Base-by-base conservation (phyloP, 192 early-diverging fungal genomes). In the Backusella luteola region DNA sequence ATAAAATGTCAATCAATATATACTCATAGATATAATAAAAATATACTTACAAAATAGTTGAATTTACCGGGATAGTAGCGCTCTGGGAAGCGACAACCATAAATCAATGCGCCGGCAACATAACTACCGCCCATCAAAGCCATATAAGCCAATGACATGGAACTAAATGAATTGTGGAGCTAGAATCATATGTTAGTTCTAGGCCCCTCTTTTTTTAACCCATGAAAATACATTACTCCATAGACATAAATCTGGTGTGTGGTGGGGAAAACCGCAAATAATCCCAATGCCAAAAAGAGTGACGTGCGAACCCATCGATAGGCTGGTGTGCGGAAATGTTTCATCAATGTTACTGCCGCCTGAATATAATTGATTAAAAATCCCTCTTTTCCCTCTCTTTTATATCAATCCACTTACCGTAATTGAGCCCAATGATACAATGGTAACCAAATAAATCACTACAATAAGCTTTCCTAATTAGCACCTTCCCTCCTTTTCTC, bases 31-130 rank as follows among this genome's bases (percentile, higher is more conserved):
- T 21, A 6, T 56, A 9, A 11, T 56, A 56, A 26, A 59, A 59
- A 59, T 7, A 59, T 15, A 71, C 70, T 71, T 71, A 71, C 70
- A 46, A 71, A 71, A 34, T 71, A 71, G 29, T 71, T 71, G 39
- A 71, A 44, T 44, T 26, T 71, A 6, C 70, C 70, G 8, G 70
- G 70, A 42, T 29, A 46, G 15, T 4, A 7, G 17, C 70, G 41
- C 32, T 71, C 70, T 26, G 70, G 70, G 70, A 74, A 74, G 42
- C 46, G 70, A 11, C 26, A 42, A n/a, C 90, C 95, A 76, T 99
- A 99, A 29, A 99, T 90, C 26, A 93, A 76, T 34, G 95, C 94
- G 21, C 97, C 97, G 38, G 84, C 56, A 56, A 97, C 84, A 80
- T 99, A 99, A 34, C 86, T 88, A 2, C 69, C 79, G 2, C 90